These are phyloP conservation scores for Podosphaera leucotricha DNA, from an alignment of 2,329 filamentous ascomycete species.

Conservation along the genomic window DNA sequence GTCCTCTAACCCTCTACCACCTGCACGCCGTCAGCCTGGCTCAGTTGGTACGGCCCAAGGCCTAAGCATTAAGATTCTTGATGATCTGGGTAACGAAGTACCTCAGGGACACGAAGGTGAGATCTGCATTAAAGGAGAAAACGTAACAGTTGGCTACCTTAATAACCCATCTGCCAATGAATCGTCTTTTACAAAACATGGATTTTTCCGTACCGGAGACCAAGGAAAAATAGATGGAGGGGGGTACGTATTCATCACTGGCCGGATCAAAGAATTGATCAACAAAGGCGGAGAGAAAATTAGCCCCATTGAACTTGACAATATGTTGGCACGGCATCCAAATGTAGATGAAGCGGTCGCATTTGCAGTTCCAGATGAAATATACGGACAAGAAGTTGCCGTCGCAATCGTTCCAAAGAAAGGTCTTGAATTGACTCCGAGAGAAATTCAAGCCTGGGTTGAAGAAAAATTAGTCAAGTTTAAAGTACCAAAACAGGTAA, in stretches of 20 bases:
- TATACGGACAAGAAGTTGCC: conserved; percentile 64
- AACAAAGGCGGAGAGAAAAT: conserved; percentile 84
- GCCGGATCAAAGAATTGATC: conserved; percentile 84
- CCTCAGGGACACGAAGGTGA: conserved; percentile 50
- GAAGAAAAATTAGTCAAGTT: conserved; percentile 52
- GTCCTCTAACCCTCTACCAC: conserved; percentile 52
- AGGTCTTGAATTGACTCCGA: conserved; percentile 28
- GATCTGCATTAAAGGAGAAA: conserved; percentile 62
- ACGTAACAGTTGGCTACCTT: conserved; percentile 65
- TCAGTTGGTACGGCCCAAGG: conserved; percentile 67
- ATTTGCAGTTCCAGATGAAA: conserved; percentile 60
- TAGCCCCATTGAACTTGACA: conserved; percentile 69
- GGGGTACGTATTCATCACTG: conserved; percentile 67
- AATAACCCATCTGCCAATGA: conserved; percentile 62
- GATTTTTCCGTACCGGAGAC: conserved; percentile 74
- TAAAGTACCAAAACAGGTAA: conserved; percentile 62
- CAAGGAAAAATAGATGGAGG: conserved; percentile 62
- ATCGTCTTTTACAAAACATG: conserved; percentile 45
- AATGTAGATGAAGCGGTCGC: conserved; percentile 56
- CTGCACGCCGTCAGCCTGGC: conserved; percentile 52
- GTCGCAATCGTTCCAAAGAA: conserved; percentile 53
- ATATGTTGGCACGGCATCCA: conserved; percentile 50
- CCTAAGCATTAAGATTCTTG: conserved; percentile 57
- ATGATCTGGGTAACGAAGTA: conserved; percentile 43
- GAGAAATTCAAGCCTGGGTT: conserved; percentile 45